phyloP scores from a whole-genome alignment of 345 rosid species.

The Linum lewisii region DNA sequence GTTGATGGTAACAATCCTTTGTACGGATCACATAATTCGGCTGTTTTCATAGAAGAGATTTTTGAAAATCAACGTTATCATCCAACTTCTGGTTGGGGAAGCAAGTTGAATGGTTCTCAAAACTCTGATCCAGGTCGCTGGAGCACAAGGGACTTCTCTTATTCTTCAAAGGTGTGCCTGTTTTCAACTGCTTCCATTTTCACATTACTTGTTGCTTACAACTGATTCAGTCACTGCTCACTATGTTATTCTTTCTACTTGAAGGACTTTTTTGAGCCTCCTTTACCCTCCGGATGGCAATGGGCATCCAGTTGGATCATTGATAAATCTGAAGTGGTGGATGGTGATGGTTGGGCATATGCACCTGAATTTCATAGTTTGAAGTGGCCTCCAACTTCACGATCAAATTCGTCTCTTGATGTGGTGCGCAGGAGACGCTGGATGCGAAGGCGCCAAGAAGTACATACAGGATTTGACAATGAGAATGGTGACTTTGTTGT shows the following conservation, averaged over 20 bases:
- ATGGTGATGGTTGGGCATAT: conserved; percentile 56
- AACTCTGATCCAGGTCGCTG: conserved; percentile 36
- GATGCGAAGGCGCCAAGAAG: conserved; percentile 41
- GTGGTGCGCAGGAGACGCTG: conserved; percentile 50
- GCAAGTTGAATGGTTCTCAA: conserved; percentile 29
- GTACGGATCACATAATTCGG: conserved; percentile 32
- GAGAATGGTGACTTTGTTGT: conserved; percentile 20
- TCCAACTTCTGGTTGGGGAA: conserved; percentile 42
- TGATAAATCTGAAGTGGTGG: conserved; percentile 43
- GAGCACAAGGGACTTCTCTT: conserved; percentile 53
- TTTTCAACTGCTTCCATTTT: conserved; percentile 1
- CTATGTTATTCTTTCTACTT: conserved; percentile 13
- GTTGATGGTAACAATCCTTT: conserved; percentile 25
- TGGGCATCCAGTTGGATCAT: conserved; percentile 56
- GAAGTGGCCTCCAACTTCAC: conserved; percentile 43
- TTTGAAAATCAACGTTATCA: conserved; percentile 49
- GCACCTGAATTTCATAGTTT: conserved; percentile 43
- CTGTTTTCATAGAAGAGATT: conserved; percentile 38
- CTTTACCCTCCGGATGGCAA: conserved; percentile 47
- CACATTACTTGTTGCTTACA: neutral
- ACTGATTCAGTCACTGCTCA: neutral
- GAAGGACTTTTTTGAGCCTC: conserved; percentile 49
- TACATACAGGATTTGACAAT: conserved; percentile 13
- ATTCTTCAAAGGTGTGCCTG: conserved; percentile 41
- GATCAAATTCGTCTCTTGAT: conserved; percentile 29